Evolutionary conservation across 83 land plant genomes (phyloP).

Genomic region (Larix sibirica): DNA sequence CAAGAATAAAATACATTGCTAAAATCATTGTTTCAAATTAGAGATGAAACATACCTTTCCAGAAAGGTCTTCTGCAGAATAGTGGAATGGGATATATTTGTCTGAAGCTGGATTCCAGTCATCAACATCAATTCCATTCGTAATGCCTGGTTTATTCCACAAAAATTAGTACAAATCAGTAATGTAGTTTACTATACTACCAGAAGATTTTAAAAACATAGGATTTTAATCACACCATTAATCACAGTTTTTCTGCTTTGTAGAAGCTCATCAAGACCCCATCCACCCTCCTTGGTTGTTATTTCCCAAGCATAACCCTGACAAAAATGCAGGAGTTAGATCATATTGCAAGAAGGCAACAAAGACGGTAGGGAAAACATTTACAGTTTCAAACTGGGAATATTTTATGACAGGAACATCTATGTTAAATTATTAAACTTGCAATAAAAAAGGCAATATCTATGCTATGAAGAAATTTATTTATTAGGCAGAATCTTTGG

Average conservation of each 20-base stretch:
- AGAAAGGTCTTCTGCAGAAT: constrained; percentile 63
- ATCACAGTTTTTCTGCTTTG: constrained; percentile 65
- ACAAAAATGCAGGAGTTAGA: constrained; percentile 10
- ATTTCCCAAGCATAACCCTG: constrained; percentile 98
- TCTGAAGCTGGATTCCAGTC: constrained; percentile 93
- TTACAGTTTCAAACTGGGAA: background rate
- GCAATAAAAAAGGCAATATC: background rate
- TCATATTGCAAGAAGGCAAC: background rate
- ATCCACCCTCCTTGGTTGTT: constrained; percentile 88
- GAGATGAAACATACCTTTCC: constrained; percentile 61
- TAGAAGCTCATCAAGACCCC: constrained; percentile 82
- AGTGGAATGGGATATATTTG: constrained; percentile 52
- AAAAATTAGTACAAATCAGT: background rate
- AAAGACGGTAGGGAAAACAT: background rate
- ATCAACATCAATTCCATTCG: constrained; percentile 83
- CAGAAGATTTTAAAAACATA: background rate
- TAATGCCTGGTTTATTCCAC: constrained; percentile 58
- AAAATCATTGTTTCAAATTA: background rate
- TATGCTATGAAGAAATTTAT: background rate
- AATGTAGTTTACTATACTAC: constrained; percentile 3
- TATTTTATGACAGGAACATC: background rate
- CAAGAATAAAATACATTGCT: background rate
- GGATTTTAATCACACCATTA: constrained; percentile 43
- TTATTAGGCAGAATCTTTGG: background rate
- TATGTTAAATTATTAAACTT: background rate